A percentile compares a stretch with the other conserved stretches of the same genome.
These are phyloP conservation scores for Aspergillus cejpii DNA, from an alignment of 2,329 filamentous ascomycete species.

Conservation along the genomic window DNA sequence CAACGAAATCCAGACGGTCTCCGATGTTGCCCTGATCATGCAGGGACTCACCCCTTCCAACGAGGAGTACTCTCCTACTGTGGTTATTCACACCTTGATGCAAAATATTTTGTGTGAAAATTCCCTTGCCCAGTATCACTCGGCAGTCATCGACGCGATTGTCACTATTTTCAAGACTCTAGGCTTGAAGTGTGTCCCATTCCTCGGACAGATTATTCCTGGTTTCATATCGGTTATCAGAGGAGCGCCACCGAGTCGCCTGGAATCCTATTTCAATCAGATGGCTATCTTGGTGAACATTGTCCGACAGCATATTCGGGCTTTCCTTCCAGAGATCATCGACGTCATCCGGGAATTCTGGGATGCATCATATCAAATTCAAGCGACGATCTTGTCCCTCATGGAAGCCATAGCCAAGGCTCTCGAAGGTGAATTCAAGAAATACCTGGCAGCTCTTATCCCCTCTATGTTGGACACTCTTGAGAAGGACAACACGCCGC, in stretches of 20 bases:
- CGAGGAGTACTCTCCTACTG: conserved; percentile 97
- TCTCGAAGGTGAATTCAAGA: conserved; percentile 94
- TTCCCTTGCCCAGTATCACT: conserved; percentile 84
- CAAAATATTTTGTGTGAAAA: conserved; percentile 79
- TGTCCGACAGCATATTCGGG: conserved; percentile 91
- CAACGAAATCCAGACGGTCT: conserved; percentile 62
- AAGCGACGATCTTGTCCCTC: conserved; percentile 83
- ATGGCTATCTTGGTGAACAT: conserved; percentile 88
- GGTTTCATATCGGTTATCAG: conserved; percentile 87
- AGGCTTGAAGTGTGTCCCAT: conserved; percentile 90
- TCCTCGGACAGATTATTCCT: conserved; percentile 87
- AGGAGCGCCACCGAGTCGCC: conserved; percentile 65
- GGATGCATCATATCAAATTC: conserved; percentile 70
- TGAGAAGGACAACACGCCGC: conserved; percentile 71
- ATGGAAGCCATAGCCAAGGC: conserved; percentile 92
- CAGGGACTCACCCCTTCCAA: conserved; percentile 90
- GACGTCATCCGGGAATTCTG: conserved; percentile 84
- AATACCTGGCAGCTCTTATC: conserved; percentile 80
- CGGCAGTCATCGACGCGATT: conserved; percentile 89
- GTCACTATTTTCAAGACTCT: conserved; percentile 98
- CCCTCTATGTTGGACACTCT: conserved; percentile 92
- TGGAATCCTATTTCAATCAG: conserved; percentile 97
- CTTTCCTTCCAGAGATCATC: conserved; percentile 80
- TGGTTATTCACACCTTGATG: conserved; percentile 92
- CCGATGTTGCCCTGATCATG: conserved; percentile 97